Base-by-base conservation (phyloP, 176 grass and related monocot genomes). In the Aegilops sharonensis region DNA sequence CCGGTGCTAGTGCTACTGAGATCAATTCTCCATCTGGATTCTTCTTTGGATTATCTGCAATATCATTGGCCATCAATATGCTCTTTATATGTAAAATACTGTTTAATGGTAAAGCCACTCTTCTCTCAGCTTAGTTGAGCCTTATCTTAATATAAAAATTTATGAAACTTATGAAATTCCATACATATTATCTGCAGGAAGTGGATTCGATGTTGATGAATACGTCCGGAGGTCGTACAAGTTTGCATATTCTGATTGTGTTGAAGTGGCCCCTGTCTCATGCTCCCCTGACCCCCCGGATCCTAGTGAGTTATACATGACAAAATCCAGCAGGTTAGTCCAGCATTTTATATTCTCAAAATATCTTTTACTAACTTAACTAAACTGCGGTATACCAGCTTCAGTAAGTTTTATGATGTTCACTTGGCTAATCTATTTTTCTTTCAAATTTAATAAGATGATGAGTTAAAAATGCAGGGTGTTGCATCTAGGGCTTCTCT, bases 171-270 rank as follows among this genome's bases (percentile, higher is more conserved):
- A 7, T 14, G 64, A 6, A 64, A 70, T 50, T 87, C 69, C 60
- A 31, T 86, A 68, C 43, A 88, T 89, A 88, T 78, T 59, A 71
- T 80, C 29, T 56, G 35, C 79, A 99, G 97, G 94, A 83, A 91
- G 81, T 85, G 94, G 97, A 85, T 96, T 98, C 78, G 90, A 99
- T 96, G 92, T 99, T 87, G 97, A 99, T 88, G 97, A 99, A 86
- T 99, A 99, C 78, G 97, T 97, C 68, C 89, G 90, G 68, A 91
- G 92, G 72, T 92, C 91, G 0, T 97, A 99, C 83, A 99, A 97
- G 56, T 99, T 96, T 94, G 88, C 97, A 86, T 99, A 99, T 89
- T 99, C 97, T 91, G 97, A 99, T 81, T 99, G 94, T 87, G 83
- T 97, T 83, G 97, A 99, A 91, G 89, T 99, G 72, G 92, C 88